Evolutionary conservation across 1,139 yeast species (phyloP), one percentile per base, ranked within the genome.

Genomic region (Suzukiozyma palmioleophila): DNA sequence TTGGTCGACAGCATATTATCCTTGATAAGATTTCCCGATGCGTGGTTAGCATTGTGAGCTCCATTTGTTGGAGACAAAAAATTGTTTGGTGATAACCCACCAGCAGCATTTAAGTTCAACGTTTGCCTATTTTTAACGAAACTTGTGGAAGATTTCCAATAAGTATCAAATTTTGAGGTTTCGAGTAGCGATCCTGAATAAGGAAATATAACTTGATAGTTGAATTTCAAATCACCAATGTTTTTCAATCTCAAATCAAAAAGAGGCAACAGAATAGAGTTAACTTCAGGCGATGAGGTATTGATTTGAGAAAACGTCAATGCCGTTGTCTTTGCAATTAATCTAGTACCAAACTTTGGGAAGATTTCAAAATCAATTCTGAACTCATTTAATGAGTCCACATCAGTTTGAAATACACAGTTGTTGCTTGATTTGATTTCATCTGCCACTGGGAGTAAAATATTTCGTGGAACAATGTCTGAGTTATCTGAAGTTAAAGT

Each of bases 341-440:
- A 67, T 45, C 95, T 76, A 0, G 97, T 89, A 26, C 98, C 98
- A 64, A 88, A 92, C 12, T 92, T 86, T 1, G 98, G 97, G 60
- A 84, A 90, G 13, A 92, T 76, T 58, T 92, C 98, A 58, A 92
- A 86, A 56, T 89, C 96, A 43, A 92, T 78, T 18, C 83, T 69
- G 55, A 92, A 87, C 38, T 80, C 79, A 45, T 57, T 57, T 38
- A 71, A 57, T 7, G 88, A 81, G 39, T 90, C 77, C 1, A 84
- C 70, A 52, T 87, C 95, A 8, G 94, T 80, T 59, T 92, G 97
- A 64, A 92, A 90, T 5, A 90, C 84, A 44, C 92, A 79, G 30
- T 81, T 76, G 40, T 56, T 54, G 33, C 55, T 58, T 13, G 60
- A 53, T 41, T 81, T 77, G 24, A 84, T 84, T 35, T 74, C 81